Percentiles rank a stretch among this genome's conserved stretches.
These are phyloP conservation scores for Misopates orontium DNA, from an alignment of 257 asterid species.

Conservation along the genomic window DNA sequence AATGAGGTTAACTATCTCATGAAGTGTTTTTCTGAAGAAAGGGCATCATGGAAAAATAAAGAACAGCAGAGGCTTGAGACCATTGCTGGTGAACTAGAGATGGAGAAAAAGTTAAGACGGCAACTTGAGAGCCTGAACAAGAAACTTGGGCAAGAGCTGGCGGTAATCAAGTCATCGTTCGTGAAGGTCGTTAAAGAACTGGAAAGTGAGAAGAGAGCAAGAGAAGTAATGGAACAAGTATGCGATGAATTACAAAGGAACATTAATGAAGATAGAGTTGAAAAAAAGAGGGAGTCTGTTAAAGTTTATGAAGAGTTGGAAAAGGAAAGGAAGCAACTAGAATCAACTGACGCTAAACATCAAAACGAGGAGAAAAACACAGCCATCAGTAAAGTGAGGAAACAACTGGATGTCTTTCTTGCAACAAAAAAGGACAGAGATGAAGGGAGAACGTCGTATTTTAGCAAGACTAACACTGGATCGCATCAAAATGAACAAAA, in stretches of 20 bases:
- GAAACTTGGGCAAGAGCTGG: conserved; percentile 73
- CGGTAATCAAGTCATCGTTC: conserved; percentile 61
- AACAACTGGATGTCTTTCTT: conserved; percentile 72
- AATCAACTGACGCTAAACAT: conserved; percentile 55
- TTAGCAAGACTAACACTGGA: conserved; percentile 33
- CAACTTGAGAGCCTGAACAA: conserved; percentile 78
- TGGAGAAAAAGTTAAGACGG: conserved; percentile 65
- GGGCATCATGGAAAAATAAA: conserved; percentile 74
- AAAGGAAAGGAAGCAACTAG: conserved; percentile 64
- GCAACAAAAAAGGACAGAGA: conserved; percentile 49
- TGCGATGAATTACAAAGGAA: conserved; percentile 69
- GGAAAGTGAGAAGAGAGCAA: conserved; percentile 73
- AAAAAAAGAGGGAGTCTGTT: conserved; percentile 51
- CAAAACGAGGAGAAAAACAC: conserved; percentile 65
- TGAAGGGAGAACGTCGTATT: conserved; percentile 35
- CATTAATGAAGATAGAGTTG: conserved; percentile 57
- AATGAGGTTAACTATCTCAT: conserved; percentile 62
- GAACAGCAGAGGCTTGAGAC: conserved; percentile 60
- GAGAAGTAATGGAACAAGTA: conserved; percentile 67
- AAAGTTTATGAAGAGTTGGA: conserved; percentile 55
- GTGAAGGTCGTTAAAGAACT: conserved; percentile 60
- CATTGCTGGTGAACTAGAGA: conserved; percentile 67
- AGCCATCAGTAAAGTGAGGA: conserved; percentile 69
- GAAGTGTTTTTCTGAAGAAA: conserved; percentile 82
- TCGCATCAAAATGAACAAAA: conserved; percentile 35